Base-by-base conservation (phyloP, 2,329 filamentous ascomycete genomes). In the Stachybotrys chlorohalonatus region DNA sequence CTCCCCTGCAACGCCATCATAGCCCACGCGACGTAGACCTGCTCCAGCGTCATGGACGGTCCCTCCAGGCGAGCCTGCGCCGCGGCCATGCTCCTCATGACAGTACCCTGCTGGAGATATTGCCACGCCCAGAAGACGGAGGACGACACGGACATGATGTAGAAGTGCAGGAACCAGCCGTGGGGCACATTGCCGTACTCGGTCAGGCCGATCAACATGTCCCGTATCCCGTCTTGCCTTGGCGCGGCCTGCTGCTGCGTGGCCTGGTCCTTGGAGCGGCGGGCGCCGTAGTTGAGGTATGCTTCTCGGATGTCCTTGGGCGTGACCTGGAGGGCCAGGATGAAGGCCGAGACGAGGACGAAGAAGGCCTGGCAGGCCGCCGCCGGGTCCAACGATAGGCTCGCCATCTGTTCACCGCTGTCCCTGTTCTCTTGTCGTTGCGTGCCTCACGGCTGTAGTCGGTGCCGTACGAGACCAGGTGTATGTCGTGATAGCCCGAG, bases 131-230 rank as follows among this genome's bases (percentile, higher is more conserved):
- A 96, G 68, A 92, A 87, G 5, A 83, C 63, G 0, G 89, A 92
- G 56, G 82, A 84, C 2, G 74, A 66, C 5, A 91, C 72, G 4
- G 89, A 93, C 42, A 84, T 68, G 53, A 88, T 66, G 68, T 99
- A 97, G 73, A 96, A 97, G 62, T 94, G 88, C 48, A 79, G 80
- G 70, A 97, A 97, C 85, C 89, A 97, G 58, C 81, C 81, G 72
- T 97, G 94, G 24, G 93, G 91, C 42, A 96, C 86, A 66, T 82
- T 81, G 60, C 72, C 71, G 52, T 59, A 59, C 47, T 64, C 57
- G 24, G 64, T 61, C 36, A 74, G 47, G 53, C 62, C 61, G 53
- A 63, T 61, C 47, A 76, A 53, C 32, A 70, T 47, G 6, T 55
- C 60, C 52, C 66, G 54, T 17, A 73, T 52, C 30, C 53, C 45